A percentile compares a stretch with the other conserved stretches of the same genome.
These are phyloP conservation scores for Pythium utonaiense DNA, from an alignment of 352 stramenopile genomes.

Conservation along the genomic window DNA sequence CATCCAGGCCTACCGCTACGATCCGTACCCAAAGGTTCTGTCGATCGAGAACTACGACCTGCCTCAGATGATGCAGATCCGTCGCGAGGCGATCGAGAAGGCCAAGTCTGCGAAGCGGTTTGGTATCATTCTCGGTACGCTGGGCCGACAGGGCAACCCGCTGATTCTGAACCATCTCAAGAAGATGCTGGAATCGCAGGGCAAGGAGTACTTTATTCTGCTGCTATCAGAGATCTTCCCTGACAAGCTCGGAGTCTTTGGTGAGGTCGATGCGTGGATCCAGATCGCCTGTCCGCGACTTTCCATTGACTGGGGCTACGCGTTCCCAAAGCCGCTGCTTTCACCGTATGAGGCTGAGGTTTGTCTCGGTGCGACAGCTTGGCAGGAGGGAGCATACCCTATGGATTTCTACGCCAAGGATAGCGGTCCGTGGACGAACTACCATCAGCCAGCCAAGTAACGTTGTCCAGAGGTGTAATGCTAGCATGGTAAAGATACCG, in stretches of 20 bases:
- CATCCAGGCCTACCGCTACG: slow-evolving; percentile 95
- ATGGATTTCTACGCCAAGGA: slow-evolving; percentile 99
- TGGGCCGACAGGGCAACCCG: slow-evolving; percentile 98
- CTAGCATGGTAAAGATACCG: not conserved
- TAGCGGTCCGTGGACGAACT: slow-evolving; percentile 97
- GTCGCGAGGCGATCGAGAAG: slow-evolving; percentile 74
- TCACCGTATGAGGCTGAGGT: slow-evolving; percentile 98
- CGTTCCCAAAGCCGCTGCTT: slow-evolving; percentile 94
- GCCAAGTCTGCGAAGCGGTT: slow-evolving; percentile 87
- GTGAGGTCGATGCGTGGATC: slow-evolving; percentile 95
- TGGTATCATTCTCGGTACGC: slow-evolving; percentile 97
- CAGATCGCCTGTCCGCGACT: slow-evolving; percentile 98
- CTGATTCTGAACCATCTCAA: slow-evolving; percentile 94
- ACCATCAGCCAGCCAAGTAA: slow-evolving; percentile 56
- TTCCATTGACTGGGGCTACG: slow-evolving; percentile 98
- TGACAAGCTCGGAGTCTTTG: slow-evolving; percentile 86
- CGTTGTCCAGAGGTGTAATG: not conserved
- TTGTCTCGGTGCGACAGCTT: slow-evolving; percentile 86
- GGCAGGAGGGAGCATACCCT: slow-evolving; percentile 91
- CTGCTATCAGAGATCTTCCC: slow-evolving; percentile 98
- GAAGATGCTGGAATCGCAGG: slow-evolving; percentile 73
- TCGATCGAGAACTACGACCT: slow-evolving; percentile 97
- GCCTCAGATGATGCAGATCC: slow-evolving; percentile 93
- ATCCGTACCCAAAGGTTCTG: slow-evolving; percentile 98
- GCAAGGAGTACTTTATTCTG: slow-evolving; percentile 94